phyloP scores from a whole-genome alignment of 345 rosid species.

The Clarkia xantiana region DNA sequence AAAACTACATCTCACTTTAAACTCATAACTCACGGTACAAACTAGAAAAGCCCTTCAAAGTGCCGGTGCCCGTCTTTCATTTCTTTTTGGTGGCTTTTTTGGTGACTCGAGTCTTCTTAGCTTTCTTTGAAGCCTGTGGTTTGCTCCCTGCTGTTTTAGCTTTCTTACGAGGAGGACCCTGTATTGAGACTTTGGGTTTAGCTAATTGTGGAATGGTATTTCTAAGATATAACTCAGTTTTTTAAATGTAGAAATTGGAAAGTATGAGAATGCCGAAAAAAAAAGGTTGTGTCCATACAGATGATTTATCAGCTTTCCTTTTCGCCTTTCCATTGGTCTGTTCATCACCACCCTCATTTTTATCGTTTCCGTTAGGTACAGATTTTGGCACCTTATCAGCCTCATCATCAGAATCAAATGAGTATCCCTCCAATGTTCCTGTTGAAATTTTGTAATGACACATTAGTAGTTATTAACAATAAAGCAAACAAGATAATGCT shows the following conservation, averaged over 20 bases:
- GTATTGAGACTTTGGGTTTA: constrained; percentile 14
- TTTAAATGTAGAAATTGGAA: neutral
- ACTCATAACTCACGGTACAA: neutral
- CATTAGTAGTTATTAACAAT: constrained; percentile 3
- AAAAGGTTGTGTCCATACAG: constrained; percentile 28
- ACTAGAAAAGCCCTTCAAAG: neutral
- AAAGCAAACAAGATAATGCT: neutral
- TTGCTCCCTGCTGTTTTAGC: constrained; percentile 41
- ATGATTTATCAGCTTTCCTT: constrained; percentile 41
- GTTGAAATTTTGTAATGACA: constrained; percentile 5
- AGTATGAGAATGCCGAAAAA: constrained; percentile 2
- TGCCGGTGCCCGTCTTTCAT: constrained; percentile 9
- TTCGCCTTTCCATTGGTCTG: constrained; percentile 34
- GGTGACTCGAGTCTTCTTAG: constrained; percentile 31
- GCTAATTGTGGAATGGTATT: neutral
- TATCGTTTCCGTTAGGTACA: constrained; percentile 28
- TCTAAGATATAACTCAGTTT: neutral
- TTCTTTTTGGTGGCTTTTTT: constrained; percentile 33
- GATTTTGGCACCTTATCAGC: constrained; percentile 40
- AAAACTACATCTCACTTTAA: no score
- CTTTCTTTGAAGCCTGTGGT: constrained; percentile 44
- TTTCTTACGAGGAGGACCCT: constrained; percentile 45
- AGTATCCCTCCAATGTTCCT: constrained; percentile 86
- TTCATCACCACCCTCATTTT: constrained; percentile 38
- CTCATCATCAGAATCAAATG: constrained; percentile 81